Evolutionary conservation across 345 rosid genomes (phyloP).

Genomic region (Iberis pinnata): DNA sequence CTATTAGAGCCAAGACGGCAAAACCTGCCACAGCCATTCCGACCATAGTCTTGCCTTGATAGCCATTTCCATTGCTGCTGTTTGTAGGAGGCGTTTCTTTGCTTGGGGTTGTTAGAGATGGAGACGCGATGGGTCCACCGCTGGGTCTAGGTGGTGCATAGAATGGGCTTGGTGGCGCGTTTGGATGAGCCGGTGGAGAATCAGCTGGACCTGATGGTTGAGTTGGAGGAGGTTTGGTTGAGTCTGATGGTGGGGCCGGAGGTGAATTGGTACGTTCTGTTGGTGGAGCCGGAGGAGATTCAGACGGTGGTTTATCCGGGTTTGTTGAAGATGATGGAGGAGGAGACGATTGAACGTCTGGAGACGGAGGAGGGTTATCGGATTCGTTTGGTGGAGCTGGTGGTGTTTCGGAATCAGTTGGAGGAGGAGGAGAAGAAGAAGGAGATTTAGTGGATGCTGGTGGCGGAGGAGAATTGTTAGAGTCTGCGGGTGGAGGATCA

Average conservation of each 20-base stretch:
- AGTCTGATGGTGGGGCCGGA: conserved; percentile 23
- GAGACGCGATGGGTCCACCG: conserved; percentile 20
- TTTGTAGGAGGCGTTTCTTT: conserved; percentile 11
- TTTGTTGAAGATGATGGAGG: conserved; percentile 13
- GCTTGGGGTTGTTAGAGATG: conserved; percentile 18
- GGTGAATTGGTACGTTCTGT: conserved; percentile 3
- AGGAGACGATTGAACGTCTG: conserved; percentile 14
- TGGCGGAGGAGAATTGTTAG: conserved; percentile 19
- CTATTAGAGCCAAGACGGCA: conserved; percentile 43
- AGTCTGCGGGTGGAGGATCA: conserved; percentile 20
- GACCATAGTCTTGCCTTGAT: conserved; percentile 14
- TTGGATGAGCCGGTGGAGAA: conserved; percentile 20
- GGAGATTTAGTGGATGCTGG: conserved; percentile 28
- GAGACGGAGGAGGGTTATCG: conserved; percentile 15
- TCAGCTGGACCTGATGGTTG: conserved; percentile 2
- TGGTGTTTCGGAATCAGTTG: conserved; percentile 4
- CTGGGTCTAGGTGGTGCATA: conserved; percentile 6
- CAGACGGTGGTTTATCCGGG: conserved; percentile 13
- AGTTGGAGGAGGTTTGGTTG: background rate
- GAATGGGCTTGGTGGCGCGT: conserved; percentile 11
- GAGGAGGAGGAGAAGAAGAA: conserved; percentile 31
- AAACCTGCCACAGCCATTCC: conserved; percentile 43
- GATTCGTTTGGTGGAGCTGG: conserved; percentile 23
- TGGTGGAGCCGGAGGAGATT: conserved; percentile 25
- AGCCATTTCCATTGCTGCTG: conserved; percentile 1